A percentile compares a stretch with the other conserved stretches of the same genome.
Evolutionary conservation across 2,329 filamentous ascomycete species (phyloP).

Genomic region (Diaporthe sp.): DNA sequence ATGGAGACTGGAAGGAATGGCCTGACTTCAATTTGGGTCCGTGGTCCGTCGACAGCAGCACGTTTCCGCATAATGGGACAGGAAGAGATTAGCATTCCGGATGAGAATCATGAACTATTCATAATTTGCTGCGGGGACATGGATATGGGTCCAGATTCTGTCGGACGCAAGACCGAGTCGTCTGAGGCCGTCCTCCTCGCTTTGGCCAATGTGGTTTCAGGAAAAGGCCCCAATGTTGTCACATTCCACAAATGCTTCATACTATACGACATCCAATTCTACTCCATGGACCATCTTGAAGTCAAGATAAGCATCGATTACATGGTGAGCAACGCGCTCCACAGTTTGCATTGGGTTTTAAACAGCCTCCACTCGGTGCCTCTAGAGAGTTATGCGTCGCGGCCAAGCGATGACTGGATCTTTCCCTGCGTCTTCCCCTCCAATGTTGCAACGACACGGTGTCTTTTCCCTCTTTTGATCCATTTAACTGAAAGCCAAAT

Average conservation of each 20-base stretch:
- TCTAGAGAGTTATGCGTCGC: no score
- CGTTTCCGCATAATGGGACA: not conserved
- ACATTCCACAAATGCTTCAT: not conserved
- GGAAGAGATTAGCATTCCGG: rapidly evolving
- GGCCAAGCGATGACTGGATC: not conserved
- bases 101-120: not conserved
- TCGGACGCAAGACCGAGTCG: rapidly evolving
- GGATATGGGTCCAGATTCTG: not conserved
- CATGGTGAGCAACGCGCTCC: not conserved
- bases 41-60: not conserved
- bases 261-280: not conserved
- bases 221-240: not conserved
- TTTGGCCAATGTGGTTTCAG: not conserved
- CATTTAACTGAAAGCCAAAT: no score
- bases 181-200: not conserved
- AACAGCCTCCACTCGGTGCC: not conserved
- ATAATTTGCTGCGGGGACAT: not conserved
- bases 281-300: not conserved
- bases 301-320: not conserved
- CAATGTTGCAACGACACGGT: not conserved
- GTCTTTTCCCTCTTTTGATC: not conserved
- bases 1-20: not conserved
- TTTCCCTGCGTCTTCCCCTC: not conserved
- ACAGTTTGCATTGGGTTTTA: not conserved
- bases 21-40: not conserved